phyloP scores from a whole-genome alignment of 768 basidiomycete species.

The Lepiota subincarnata region DNA sequence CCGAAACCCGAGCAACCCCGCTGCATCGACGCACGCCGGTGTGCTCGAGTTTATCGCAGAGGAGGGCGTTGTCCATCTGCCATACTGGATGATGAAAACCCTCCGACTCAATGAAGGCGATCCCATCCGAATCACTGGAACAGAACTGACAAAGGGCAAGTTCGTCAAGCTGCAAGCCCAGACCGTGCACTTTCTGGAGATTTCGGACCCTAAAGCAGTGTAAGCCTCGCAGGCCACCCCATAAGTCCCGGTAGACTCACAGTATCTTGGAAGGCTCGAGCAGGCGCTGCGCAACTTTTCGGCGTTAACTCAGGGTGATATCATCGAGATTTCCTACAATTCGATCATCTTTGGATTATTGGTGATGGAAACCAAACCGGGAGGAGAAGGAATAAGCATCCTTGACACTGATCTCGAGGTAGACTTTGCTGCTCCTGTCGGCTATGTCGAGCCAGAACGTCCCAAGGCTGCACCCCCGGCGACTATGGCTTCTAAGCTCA shows the following conservation, averaged over 20 bases:
- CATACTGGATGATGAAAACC: constrained; percentile 99
- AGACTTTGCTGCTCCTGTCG: constrained; percentile 90
- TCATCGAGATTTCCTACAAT: constrained; percentile 98
- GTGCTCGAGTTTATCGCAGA: constrained; percentile 99
- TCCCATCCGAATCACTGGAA: constrained; percentile 87
- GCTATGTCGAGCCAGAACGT: constrained; percentile 91
- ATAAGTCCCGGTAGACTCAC: constrained; percentile 3
- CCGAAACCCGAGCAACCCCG: constrained; percentile 82
- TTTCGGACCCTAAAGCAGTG: constrained; percentile 98
- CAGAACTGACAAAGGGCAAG: constrained; percentile 87
- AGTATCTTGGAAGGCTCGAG: constrained; percentile 62
- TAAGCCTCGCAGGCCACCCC: constrained; percentile 38
- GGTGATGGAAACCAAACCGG: constrained; percentile 90
- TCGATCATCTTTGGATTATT: constrained; percentile 92
- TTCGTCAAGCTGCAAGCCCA: constrained; percentile 97
- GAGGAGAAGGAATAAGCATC: constrained; percentile 82
- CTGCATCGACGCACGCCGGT: constrained; percentile 89
- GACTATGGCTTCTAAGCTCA: constrained; percentile 96
- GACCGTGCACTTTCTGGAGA: constrained; percentile 89
- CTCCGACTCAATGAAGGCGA: constrained; percentile 92
- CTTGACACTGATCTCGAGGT: constrained; percentile 98
- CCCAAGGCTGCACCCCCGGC: constrained; percentile 74
- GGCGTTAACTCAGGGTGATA: constrained; percentile 89
- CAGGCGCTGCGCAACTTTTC: constrained; percentile 93
- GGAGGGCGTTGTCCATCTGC: constrained; percentile 92